Evolutionary conservation across 2,329 filamentous ascomycete genomes (phyloP).

Genomic region (Beauveria sp.): DNA sequence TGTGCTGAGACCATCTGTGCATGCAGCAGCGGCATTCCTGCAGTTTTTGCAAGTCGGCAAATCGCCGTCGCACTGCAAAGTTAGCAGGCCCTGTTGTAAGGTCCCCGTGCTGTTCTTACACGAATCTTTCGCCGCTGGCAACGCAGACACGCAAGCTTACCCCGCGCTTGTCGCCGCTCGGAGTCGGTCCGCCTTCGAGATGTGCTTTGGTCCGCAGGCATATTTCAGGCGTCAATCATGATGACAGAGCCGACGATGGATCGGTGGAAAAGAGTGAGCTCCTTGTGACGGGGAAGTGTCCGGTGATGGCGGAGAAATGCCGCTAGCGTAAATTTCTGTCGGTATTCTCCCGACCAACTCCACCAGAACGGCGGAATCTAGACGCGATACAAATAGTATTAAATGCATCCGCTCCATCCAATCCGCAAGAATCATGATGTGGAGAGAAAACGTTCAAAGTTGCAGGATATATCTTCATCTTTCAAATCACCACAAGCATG

Average conservation of each 20-base stretch:
- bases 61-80: conserved; percentile 35
- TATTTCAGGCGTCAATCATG: neutral
- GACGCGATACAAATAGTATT: conserved; percentile 3
- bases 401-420: neutral
- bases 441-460: no score
- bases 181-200: conserved; percentile 14
- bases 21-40: conserved; percentile 31
- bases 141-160: conserved; percentile 24
- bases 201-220: neutral
- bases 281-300: neutral
- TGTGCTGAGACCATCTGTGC: conserved; percentile 36
- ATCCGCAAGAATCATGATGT: neutral
- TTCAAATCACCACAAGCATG: conserved; percentile 13
- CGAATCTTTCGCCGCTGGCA: conserved; percentile 45
- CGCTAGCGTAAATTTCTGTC: neutral
- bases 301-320: neutral
- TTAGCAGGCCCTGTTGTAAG: neutral
- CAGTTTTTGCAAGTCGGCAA: conserved; percentile 36
- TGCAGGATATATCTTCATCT: neutral
- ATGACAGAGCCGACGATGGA: neutral
- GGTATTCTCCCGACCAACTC: neutral
- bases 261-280: neutral
- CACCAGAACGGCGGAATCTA: conserved; percentile 1
- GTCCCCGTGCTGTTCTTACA: conserved; percentile 20
- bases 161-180: conserved; percentile 19